Base-by-base conservation (phyloP, 2,329 filamentous ascomycete genomes). In the Neonectria magnoliae region DNA sequence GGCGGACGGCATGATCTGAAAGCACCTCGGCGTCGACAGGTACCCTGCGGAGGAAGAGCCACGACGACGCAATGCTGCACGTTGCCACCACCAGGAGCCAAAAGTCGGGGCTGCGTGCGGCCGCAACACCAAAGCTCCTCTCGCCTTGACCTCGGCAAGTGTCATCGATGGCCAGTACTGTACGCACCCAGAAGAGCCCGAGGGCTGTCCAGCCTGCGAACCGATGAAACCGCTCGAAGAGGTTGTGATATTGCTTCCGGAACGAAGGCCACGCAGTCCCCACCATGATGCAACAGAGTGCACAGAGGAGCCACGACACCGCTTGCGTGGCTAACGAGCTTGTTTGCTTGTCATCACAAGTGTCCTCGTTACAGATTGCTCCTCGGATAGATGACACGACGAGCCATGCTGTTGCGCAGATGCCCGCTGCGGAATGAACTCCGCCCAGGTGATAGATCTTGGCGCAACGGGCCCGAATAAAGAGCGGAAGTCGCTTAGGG, bases 161-260 rank as follows among this genome's bases (percentile, higher is more conserved):
- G 36, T 82, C 80, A 55, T 84, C 78, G n/a, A 83, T 79, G 36
- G 87, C 79, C 10, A 92, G 78, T 45, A 92, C 74, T 9, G 86
- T 83, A 64, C 91, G 86, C 1, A 76, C 83, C 86, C 91, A 91
- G 74, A 94, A 90, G 33, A 93, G 78, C 2, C 79, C 81, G 6
- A 93, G 81, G 10, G 87, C 82, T 11, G 84, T 82, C 91, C 91
- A 94, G n/a, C 91, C 91, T 5, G 85, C 85, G 76, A 91, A 93
- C 52, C 91, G 89, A 78, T 94, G 92, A 51, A 86, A 85, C 52
- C 87, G 79, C 79, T 94, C 92, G 74, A 93, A 94, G 61, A 84
- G 77, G 77, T 94, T 86, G 80, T 94, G 91, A 66, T 84, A 82
- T 51, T 82, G 84, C 69, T 83, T 81, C 22, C 92, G 88, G 69